These are phyloP conservation scores for Meyerozyma guilliermondii DNA, from an alignment of 1,139 yeast genomes.

Conservation along the genomic window DNA sequence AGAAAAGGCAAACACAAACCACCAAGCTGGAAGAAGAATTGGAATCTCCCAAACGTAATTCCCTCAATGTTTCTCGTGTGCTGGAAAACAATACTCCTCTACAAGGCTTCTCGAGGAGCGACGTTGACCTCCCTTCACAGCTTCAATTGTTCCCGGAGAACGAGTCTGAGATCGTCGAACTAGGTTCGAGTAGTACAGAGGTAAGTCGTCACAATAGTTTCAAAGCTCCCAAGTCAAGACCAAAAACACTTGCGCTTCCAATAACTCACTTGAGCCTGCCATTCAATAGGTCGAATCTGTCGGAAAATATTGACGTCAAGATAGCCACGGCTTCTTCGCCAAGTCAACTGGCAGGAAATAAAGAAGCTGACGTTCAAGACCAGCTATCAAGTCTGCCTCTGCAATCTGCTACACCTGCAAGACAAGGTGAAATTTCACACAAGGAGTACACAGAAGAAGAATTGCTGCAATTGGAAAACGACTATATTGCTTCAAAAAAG, in stretches of 20 bases:
- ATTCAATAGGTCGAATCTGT: not conserved
- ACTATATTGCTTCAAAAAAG: conserved; percentile 30
- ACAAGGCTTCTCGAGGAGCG: conserved; percentile 2
- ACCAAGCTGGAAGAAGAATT: not conserved
- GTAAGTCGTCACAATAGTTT: conserved; percentile 34
- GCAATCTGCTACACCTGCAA: not conserved
- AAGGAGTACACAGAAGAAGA: conserved; percentile 32
- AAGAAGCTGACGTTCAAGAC: not conserved
- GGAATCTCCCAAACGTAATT: not conserved
- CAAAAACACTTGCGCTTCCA: conserved; percentile 24
- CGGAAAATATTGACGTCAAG: not conserved
- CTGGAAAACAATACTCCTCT: conserved; percentile 3
- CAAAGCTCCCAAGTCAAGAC: conserved; percentile 21
- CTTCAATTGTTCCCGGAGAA: conserved; percentile 42
- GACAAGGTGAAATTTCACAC: conserved; percentile 5
- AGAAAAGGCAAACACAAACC: conserved; percentile 1
- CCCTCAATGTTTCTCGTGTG: not conserved
- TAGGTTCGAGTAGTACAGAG: conserved; percentile 27
- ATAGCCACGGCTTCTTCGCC: too few species aligned
- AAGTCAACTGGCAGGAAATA: not conserved
- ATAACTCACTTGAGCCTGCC: conserved; percentile 12
- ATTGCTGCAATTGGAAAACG: conserved; percentile 41
- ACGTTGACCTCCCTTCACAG: conserved; percentile 49
- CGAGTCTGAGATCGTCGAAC: conserved; percentile 28
- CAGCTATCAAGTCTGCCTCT: not conserved